phyloP scores from a whole-genome alignment of 805 yeast genomes.

The Candida khao-thaluensis region DNA sequence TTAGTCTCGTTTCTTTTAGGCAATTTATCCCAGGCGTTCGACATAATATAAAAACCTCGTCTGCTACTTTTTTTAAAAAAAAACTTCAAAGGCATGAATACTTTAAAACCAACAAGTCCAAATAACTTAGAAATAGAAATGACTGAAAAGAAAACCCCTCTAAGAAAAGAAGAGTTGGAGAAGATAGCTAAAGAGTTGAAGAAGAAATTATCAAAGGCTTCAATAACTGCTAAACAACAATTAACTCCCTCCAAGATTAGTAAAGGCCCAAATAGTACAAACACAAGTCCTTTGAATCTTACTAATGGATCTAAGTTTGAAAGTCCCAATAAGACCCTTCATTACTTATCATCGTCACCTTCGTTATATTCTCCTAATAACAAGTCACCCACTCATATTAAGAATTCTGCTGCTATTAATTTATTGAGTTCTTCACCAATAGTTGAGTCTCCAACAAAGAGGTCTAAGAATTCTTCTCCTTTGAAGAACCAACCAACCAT shows the following conservation, averaged over 20 bases:
- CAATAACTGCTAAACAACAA: slow-evolving; percentile 43
- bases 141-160: slow-evolving; percentile 28
- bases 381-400: slow-evolving; percentile 40
- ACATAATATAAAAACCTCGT: no score
- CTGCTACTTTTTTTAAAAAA: no score
- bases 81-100: slow-evolving; percentile 3
- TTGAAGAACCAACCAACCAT: slow-evolving; percentile 17
- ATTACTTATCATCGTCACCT: slow-evolving; percentile 24
- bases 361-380: slow-evolving; percentile 40
- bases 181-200: slow-evolving; percentile 44
- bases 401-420: slow-evolving; percentile 33
- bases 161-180: slow-evolving; percentile 45
- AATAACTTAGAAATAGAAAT: slow-evolving; percentile 4
- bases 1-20: no score
- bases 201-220: slow-evolving; percentile 41
- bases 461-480: slow-evolving; percentile 13
- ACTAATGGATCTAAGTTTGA: slow-evolving; percentile 23
- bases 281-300: slow-evolving; percentile 30
- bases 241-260: slow-evolving; percentile 18
- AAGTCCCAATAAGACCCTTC: slow-evolving; percentile 17
- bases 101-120: slow-evolving; percentile 7
- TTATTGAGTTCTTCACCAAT: slow-evolving; percentile 29
- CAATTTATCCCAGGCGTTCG: no score
- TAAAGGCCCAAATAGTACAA: slow-evolving; percentile 9
- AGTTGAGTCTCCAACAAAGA: slow-evolving; percentile 36